phyloP scores from a whole-genome alignment of 805 yeast species.

The Kodamaea kaohsiungensis region DNA sequence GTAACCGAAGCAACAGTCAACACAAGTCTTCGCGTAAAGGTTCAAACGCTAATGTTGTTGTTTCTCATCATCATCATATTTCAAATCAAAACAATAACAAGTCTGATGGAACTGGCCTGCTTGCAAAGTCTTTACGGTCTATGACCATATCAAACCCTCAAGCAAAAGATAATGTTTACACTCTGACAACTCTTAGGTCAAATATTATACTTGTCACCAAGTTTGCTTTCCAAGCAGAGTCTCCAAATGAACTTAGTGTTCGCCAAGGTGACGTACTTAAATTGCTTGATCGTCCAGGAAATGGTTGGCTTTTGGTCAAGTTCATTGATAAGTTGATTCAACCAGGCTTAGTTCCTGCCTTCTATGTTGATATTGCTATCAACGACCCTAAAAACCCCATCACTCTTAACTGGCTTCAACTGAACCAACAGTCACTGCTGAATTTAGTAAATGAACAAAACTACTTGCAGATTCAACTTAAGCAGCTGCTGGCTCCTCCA shows the following conservation, averaged over 20 bases:
- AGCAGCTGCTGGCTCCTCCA: constrained; percentile 20
- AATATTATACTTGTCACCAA: constrained; percentile 48
- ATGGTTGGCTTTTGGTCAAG: constrained; percentile 60
- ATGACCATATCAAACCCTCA: constrained; percentile 7
- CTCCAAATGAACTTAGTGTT: constrained; percentile 44
- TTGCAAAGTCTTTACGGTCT: constrained; percentile 3
- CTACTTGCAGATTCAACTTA: constrained; percentile 30
- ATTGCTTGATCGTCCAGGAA: constrained; percentile 46
- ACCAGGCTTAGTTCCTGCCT: constrained; percentile 55
- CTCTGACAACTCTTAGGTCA: constrained; percentile 19
- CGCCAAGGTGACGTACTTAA: constrained; percentile 54
- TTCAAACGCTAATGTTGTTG: neutral
- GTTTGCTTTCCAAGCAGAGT: constrained; percentile 46
- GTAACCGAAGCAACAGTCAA: constrained; percentile 2
- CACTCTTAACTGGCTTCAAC: constrained; percentile 36
- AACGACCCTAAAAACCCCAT: constrained; percentile 41
- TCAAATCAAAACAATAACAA: neutral
- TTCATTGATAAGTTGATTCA: constrained; percentile 47
- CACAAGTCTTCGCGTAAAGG: neutral
- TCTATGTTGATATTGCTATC: constrained; percentile 48
- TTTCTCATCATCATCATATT: neutral
- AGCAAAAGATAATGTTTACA: neutral
- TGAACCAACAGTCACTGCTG: constrained; percentile 10
- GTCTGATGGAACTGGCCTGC: neutral
- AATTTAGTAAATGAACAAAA: constrained; percentile 18